Evolutionary conservation across 2,329 filamentous ascomycete genomes (phyloP).

Genomic region (Berkeleyomyces basicola): DNA sequence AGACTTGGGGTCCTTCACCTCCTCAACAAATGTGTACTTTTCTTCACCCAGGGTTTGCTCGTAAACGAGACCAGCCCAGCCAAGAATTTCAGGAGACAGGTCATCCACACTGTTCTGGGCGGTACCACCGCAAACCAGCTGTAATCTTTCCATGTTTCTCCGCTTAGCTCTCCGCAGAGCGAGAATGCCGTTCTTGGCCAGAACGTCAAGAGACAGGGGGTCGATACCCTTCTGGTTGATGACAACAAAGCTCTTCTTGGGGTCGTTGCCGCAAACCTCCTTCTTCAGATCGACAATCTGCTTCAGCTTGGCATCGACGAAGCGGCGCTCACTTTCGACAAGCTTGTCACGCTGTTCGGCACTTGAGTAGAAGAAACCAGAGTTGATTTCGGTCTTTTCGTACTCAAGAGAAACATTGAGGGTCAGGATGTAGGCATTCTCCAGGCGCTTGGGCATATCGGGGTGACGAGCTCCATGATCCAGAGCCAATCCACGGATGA

Average conservation of each 20-base stretch:
- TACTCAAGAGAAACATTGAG: conserved; percentile 96
- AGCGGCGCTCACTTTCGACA: conserved; percentile 88
- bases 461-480: conserved; percentile 94
- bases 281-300: conserved; percentile 98
- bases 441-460: conserved; percentile 92
- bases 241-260: conserved; percentile 90
- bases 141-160: conserved; percentile 96
- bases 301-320: conserved; percentile 89
- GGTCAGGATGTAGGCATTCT: conserved; percentile 89
- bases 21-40: conserved; percentile 97
- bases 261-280: conserved; percentile 83
- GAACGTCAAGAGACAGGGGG: conserved; percentile 81
- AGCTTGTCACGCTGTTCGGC: conserved; percentile 96
- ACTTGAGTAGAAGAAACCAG: conserved; percentile 94
- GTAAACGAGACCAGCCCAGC: conserved; percentile 92
- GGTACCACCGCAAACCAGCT: conserved; percentile 79
- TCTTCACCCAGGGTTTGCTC: conserved; percentile 96
- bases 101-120: conserved; percentile 97
- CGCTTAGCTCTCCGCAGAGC: conserved; percentile 89
- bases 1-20: conserved; percentile 96
- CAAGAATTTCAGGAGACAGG: conserved; percentile 68
- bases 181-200: conserved; percentile 96
- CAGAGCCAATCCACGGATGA: conserved; percentile 81
- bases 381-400: conserved; percentile 99
- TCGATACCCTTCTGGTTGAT: conserved; percentile 99